phyloP scores from a whole-genome alignment of 805 yeast genomes.

The Cyberlindnera petersonii region DNA sequence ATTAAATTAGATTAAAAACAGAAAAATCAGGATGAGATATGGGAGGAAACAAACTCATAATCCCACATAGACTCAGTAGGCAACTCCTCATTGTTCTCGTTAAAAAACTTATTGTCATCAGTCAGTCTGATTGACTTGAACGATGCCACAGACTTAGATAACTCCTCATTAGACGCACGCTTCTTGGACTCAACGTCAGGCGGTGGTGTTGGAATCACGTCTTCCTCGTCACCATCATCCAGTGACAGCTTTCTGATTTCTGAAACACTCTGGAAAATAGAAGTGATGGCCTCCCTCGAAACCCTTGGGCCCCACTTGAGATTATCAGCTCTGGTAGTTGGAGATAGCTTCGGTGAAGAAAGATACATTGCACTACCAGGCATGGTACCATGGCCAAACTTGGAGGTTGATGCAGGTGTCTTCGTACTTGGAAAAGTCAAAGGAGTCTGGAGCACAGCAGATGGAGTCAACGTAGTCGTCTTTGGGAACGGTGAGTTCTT shows the following conservation, averaged over 20 bases:
- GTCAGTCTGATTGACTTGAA: conserved; percentile 21
- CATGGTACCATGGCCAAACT: conserved; percentile 6
- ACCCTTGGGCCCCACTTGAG: conserved; percentile 25
- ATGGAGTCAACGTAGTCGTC: conserved; percentile 25
- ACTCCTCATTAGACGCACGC: conserved; percentile 8
- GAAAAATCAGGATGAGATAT: too few species aligned
- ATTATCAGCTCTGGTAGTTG: conserved; percentile 12
- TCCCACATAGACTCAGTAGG: conserved; percentile 23
- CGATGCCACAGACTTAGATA: conserved; percentile 2
- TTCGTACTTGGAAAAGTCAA: conserved; percentile 26
- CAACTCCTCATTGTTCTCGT: conserved; percentile 17
- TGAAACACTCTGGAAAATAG: conserved; percentile 17
- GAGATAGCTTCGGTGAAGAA: conserved; percentile 26
- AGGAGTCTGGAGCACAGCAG: conserved; percentile 29
- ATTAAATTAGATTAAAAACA: too few species aligned
- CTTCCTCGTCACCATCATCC: conserved; percentile 9
- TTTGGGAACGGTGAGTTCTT: conserved; percentile 21
- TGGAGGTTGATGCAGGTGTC: conserved; percentile 26
- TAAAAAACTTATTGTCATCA: conserved; percentile 18
- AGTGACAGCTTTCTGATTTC: conserved; percentile 22
- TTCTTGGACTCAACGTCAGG: conserved; percentile 10
- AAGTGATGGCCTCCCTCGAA: conserved; percentile 23
- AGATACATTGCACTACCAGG: conserved; percentile 15
- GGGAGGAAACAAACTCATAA: conserved; percentile 17
- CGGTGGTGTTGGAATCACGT: conserved; percentile 13